Conservation (phyloP, 495 filamentous ascomycete species). For the Clohesyomyces aquaticus region DNA sequence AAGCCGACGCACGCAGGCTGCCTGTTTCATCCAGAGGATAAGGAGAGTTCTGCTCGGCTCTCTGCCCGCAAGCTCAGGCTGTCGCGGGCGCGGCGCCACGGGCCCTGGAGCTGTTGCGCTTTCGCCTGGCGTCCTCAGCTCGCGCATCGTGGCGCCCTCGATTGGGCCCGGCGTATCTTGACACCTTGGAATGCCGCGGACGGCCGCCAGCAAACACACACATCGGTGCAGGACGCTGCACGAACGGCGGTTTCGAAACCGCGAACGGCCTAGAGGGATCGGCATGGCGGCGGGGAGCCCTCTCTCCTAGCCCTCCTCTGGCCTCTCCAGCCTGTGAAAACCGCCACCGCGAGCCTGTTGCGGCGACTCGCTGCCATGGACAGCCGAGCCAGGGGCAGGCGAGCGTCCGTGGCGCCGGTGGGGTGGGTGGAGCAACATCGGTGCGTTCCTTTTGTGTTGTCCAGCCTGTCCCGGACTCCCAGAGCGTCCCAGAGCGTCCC, state of each 20-base stretch:
- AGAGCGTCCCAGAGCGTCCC: too few relatives aligned
- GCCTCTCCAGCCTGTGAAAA: too few relatives aligned
- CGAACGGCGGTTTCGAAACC: neutral
- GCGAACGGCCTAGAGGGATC: neutral
- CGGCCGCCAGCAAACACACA: too few relatives aligned
- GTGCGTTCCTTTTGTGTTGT: too few relatives aligned
- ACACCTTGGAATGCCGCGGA: too few relatives aligned
- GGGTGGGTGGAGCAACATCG: too few relatives aligned
- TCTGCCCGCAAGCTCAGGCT: too few relatives aligned
- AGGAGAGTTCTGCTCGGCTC: too few relatives aligned
- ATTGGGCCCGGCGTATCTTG: too few relatives aligned
- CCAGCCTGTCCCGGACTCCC: too few relatives aligned
- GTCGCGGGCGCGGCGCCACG: neutral
- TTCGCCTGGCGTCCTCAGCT: neutral
- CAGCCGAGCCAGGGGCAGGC: neutral
- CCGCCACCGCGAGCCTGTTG: neutral
- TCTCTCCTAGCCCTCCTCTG: too few relatives aligned
- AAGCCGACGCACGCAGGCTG: conserved; percentile 5
- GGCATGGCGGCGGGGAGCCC: neutral
- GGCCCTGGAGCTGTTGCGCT: neutral
- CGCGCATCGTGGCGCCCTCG: neutral
- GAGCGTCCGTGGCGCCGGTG: neutral
- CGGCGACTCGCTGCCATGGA: neutral
- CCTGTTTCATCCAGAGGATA: conserved; percentile 30
- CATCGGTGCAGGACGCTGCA: too few relatives aligned